phyloP scores from a whole-genome alignment of 192 early-diverging fungal genomes.

The Coemansia sp. region DNA sequence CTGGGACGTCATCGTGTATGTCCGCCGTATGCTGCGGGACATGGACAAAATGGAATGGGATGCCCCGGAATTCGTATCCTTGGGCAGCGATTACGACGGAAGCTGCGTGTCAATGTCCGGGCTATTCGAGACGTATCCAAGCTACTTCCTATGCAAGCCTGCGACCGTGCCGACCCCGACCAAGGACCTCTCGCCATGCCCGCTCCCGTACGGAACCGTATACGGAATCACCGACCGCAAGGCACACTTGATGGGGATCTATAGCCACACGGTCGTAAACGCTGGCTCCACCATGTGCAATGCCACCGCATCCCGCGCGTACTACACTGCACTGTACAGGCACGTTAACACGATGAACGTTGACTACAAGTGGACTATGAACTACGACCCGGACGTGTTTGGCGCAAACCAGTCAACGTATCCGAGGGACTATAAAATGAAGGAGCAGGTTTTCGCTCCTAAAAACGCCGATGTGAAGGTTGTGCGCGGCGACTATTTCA shows the following conservation, averaged over 20 bases:
- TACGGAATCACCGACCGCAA: neutral
- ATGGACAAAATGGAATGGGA: constrained; percentile 1
- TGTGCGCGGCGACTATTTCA: neutral
- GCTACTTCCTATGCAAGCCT: neutral
- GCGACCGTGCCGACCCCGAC: neutral
- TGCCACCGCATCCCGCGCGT: neutral
- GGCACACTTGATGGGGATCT: neutral
- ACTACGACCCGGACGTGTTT: neutral
- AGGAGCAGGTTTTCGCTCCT: neutral
- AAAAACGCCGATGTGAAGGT: neutral
- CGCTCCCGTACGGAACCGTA: neutral
- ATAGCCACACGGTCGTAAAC: neutral
- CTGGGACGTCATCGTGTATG: neutral
- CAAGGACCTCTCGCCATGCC: neutral
- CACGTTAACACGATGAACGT: neutral
- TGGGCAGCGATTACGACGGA: neutral
- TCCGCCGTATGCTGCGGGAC: neutral
- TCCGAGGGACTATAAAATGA: neutral
- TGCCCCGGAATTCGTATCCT: neutral
- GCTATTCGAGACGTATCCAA: neutral
- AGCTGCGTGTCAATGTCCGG: neutral
- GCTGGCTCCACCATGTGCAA: neutral
- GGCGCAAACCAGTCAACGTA: neutral
- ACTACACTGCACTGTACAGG: neutral
- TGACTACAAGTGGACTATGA: neutral